Evolutionary conservation across 495 filamentous ascomycete genomes (phyloP), one percentile per base, ranked within the genome.

Genomic region (Aspergillus steynii): DNA sequence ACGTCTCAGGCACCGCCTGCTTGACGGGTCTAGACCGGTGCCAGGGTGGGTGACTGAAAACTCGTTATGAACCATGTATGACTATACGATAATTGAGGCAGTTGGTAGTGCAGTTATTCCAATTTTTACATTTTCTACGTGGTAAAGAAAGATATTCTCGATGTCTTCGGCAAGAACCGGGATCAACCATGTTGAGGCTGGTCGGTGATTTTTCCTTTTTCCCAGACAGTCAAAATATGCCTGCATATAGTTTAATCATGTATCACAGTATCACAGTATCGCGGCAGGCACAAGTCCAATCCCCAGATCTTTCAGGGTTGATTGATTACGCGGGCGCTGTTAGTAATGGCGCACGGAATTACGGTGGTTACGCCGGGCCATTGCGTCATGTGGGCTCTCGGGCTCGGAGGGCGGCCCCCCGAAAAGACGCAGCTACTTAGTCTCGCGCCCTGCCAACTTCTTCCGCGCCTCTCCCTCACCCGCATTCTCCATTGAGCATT

Each of bases 371-470:
- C 54, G 53, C 53, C 61, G 48, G 37, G 51, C 51, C 49, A 61
- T 65, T 66, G 65, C 67, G 67, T 69, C 67, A 69, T 66, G 56
- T 55, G 42, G 60, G 63, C 32, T 34, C 25, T 58, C 58, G 52
- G 58, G 53, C 47, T 53, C 55, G 61, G 60, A 58, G 55, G 31
- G 48, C 47, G 56, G 25, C 32, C 31, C 27, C 4, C 56, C 56
- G 56, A 52, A 59, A 59, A 29, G 48, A 48, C 10, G 57, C 59
- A 46, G 45, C 55, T 62, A 34, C 59, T 69, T 68, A 65, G 68
- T 68, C 64, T 64, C 67, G 62, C 62, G 56, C 58, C 55, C 54
- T 48, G 45, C 58, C 58, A 57, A 45, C 32, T 56, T 62, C 52
- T 63, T 63, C 54, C 53, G 34, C 48, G 58, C 53, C 51, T 53